Conservation (phyloP, 1,284 basidiomycete genomes). For the Ceratobasidium sp. region DNA sequence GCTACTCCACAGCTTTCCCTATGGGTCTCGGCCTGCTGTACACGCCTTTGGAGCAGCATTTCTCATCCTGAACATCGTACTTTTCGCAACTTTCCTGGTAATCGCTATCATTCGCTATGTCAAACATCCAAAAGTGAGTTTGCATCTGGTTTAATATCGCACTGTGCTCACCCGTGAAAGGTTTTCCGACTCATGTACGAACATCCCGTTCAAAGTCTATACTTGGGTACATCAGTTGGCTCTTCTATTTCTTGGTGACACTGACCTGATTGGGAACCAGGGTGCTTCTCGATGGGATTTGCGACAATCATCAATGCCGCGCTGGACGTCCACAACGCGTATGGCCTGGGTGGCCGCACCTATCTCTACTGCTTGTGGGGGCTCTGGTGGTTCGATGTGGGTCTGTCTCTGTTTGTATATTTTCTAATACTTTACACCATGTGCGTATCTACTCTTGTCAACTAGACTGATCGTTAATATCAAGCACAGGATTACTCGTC, state of each 20-base stretch:
- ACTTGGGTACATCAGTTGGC: conserved; percentile 2
- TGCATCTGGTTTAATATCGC: background rate
- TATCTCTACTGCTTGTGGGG: conserved; percentile 17
- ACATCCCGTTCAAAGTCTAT: conserved; percentile 28
- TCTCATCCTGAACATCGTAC: conserved; percentile 1
- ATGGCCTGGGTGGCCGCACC: background rate
- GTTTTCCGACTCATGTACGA: background rate
- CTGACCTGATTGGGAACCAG: background rate
- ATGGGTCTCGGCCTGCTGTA: background rate
- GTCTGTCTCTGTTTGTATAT: conserved; percentile 4
- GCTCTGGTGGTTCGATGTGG: conserved; percentile 16
- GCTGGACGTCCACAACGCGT: conserved; percentile 5
- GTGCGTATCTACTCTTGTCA: background rate
- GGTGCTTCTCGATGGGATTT: conserved; percentile 29
- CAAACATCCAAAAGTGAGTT: conserved; percentile 17
- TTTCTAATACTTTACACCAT: conserved; percentile 20
- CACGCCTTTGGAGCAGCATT: conserved; percentile 8
- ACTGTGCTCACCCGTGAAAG: background rate
- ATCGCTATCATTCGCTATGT: conserved; percentile 8
- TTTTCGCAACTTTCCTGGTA: background rate
- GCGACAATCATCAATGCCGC: conserved; percentile 31
- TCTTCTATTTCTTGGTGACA: background rate
- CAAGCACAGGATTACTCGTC: conserved; percentile 20
- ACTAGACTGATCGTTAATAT: background rate
- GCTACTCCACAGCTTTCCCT: conserved; percentile 21